Evolutionary conservation across 176 grass and related monocot species (phyloP), one percentile per base, ranked within the genome.

Genomic region (Carex parvula): DNA sequence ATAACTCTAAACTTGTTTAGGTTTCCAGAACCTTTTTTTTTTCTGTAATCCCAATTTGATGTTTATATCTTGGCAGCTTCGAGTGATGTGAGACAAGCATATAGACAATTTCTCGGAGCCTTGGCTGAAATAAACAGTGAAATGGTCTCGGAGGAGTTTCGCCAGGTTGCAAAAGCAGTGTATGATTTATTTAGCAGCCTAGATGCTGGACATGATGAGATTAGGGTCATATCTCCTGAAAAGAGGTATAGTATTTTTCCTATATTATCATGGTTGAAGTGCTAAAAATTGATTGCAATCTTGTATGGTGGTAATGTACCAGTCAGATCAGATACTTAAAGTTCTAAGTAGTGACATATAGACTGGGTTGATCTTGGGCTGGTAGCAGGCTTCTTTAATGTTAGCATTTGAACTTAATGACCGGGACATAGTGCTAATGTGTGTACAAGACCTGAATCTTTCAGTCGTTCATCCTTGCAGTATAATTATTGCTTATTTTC

Each of bases 91-190:
- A 85, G 87, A 26, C 95, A 94, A 89, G 79, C 89, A 50, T 98
- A 93, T 77, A 98, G 83, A 63, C 95, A 98, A 57, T 98, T 87
- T 87, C 87, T 98, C 1, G 89, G 89, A 57, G 88, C 87, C 2
- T 85, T 98, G 50, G 89, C 88, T 74, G 92, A 98, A 79, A 50
- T 98, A 87, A 94, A 94, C 64, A 91, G 89, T 62, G 92, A 94
- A 75, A 91, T 90, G 35, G 80, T 87, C 74, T 93, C 89, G 32
- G 95, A 93, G 84, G 95, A 98, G 89, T 85, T 98, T 54, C 84
- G 63, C 22, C 64, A 98, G 66, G 92, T 93, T 70, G 92, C 90
- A 80, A 92, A 80, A 67, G 79, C 76, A 85, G 89, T 82, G 20
- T 98, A 94, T 65, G 80, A 90, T 55, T 59, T 91, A 69, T 94